phyloP scores from a whole-genome alignment of 78 protist genomes.

The Cavenderia fasciculata region DNA sequence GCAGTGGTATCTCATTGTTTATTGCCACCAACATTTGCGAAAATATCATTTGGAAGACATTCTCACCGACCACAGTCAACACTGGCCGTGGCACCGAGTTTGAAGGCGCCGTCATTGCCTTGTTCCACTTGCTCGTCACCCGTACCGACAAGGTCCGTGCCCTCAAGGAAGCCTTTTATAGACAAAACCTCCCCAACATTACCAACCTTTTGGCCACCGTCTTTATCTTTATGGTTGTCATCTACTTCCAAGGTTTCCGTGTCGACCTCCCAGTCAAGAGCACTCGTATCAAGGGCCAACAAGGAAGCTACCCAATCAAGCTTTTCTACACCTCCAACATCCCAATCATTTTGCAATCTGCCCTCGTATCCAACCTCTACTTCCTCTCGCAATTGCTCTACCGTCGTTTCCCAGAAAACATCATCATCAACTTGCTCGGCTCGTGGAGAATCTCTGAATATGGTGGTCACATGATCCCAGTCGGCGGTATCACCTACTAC shows the following conservation, averaged over 20 bases:
- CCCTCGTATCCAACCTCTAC: slow-evolving; percentile 97
- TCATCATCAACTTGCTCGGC: slow-evolving; percentile 95
- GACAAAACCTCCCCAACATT: slow-evolving; percentile 99
- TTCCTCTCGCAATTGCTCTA: slow-evolving; percentile 98
- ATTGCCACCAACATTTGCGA: slow-evolving; percentile 99
- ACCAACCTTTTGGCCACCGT: slow-evolving; percentile 98
- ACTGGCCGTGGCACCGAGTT: slow-evolving; percentile 98
- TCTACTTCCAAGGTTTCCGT: slow-evolving; percentile 99
- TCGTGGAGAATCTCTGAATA: slow-evolving; percentile 90
- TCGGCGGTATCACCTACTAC: slow-evolving; percentile 99
- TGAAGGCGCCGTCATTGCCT: slow-evolving; percentile 99
- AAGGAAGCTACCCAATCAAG: slow-evolving; percentile 98
- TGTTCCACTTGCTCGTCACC: slow-evolving; percentile 95
- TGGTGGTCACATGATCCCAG: slow-evolving; percentile 88
- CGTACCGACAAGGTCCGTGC: slow-evolving; percentile 96
- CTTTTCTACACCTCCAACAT: slow-evolving; percentile 99
- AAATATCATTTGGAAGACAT: slow-evolving; percentile 98
- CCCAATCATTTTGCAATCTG: slow-evolving; percentile 99
- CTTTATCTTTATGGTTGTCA: slow-evolving; percentile 97
- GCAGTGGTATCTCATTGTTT: slow-evolving; percentile 99
- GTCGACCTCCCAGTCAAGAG: slow-evolving; percentile 95
- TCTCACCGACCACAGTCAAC: slow-evolving; percentile 99
- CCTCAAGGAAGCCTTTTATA: slow-evolving; percentile 98
- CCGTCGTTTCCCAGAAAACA: slow-evolving; percentile 93
- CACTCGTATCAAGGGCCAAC: slow-evolving; percentile 72